Evolutionary conservation across 306 rosid species (phyloP).

Genomic region (Malus sieversii): DNA sequence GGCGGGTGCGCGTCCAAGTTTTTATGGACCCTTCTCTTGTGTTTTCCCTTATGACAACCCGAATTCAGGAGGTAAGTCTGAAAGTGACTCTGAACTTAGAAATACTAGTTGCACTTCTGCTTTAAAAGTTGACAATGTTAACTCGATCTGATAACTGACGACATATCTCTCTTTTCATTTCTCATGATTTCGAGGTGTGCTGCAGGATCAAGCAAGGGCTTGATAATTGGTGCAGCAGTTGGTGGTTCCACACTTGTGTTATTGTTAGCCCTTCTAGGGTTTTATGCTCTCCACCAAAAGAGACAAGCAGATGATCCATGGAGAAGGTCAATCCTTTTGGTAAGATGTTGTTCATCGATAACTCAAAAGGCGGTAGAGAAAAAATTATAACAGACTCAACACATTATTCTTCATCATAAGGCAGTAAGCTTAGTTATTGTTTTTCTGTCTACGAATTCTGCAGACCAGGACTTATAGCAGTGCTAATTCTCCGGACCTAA

Average conservation of each 20-base stretch:
- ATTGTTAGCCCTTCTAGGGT: slow-evolving; percentile 32
- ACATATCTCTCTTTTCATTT: neutral
- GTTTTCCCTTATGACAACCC: slow-evolving; percentile 6
- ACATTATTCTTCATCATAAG: neutral
- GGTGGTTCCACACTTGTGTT: slow-evolving; percentile 53
- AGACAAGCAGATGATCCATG: slow-evolving; percentile 30
- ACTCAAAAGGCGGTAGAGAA: neutral
- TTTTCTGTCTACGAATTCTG: slow-evolving; percentile 32
- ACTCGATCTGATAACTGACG: neutral
- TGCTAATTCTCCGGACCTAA: slow-evolving; percentile 40
- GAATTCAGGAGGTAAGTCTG: slow-evolving; percentile 1
- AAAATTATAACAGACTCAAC: neutral
- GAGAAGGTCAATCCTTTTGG: slow-evolving; percentile 36
- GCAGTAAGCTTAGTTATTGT: neutral
- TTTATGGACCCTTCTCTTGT: slow-evolving; percentile 51
- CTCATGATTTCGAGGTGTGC: slow-evolving; percentile 1
- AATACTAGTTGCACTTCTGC: neutral
- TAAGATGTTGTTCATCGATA: neutral
- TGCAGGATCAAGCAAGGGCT: slow-evolving; percentile 17
- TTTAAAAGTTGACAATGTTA: neutral
- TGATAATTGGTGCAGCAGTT: slow-evolving; percentile 54
- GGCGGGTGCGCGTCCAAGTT: slow-evolving; percentile 15
- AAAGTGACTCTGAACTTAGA: neutral
- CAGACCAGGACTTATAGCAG: slow-evolving; percentile 40
- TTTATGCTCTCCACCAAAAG: slow-evolving; percentile 49